phyloP scores from a whole-genome alignment of 2,329 filamentous ascomycete genomes.

The Neurospora sp. region DNA sequence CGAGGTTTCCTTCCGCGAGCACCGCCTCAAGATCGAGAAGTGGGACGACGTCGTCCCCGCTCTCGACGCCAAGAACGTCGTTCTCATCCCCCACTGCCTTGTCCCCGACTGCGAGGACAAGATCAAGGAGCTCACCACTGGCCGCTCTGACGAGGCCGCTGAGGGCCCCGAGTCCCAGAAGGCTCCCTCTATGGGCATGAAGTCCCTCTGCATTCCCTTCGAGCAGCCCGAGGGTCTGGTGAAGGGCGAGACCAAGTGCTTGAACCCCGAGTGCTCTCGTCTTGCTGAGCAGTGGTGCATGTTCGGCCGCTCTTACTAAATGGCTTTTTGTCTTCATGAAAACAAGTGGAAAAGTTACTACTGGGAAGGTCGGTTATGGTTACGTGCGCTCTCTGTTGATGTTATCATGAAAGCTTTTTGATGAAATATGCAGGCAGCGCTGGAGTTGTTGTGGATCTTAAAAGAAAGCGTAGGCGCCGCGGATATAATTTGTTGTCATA shows the following conservation, averaged over 20 bases:
- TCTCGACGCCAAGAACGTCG: conserved; percentile 84
- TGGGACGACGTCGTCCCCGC: conserved; percentile 90
- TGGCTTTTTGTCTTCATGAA: background rate
- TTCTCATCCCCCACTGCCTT: conserved; percentile 84
- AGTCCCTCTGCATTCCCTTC: conserved; percentile 64
- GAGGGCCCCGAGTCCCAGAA: conserved; percentile 42
- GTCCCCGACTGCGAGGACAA: conserved; percentile 60
- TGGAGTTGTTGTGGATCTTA: background rate
- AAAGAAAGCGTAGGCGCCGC: background rate
- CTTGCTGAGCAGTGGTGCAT: conserved; percentile 81
- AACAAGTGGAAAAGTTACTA: background rate
- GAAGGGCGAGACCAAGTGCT: conserved; percentile 76
- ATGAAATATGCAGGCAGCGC: background rate
- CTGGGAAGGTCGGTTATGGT: background rate
- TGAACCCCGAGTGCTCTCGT: conserved; percentile 74
- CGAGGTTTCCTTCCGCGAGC: conserved; percentile 64
- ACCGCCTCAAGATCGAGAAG: conserved; percentile 70
- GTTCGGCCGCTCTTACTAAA: conserved; percentile 67
- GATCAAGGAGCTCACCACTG: conserved; percentile 28
- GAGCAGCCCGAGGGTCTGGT: conserved; percentile 72
- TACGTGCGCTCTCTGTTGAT: background rate
- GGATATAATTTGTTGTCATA: background rate
- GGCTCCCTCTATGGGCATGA: conserved; percentile 54
- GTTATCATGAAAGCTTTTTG: background rate
- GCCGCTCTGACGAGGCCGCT: conserved; percentile 24